Base-by-base conservation (phyloP, 2,329 filamentous ascomycete species). In the Exophiala spinifera region DNA sequence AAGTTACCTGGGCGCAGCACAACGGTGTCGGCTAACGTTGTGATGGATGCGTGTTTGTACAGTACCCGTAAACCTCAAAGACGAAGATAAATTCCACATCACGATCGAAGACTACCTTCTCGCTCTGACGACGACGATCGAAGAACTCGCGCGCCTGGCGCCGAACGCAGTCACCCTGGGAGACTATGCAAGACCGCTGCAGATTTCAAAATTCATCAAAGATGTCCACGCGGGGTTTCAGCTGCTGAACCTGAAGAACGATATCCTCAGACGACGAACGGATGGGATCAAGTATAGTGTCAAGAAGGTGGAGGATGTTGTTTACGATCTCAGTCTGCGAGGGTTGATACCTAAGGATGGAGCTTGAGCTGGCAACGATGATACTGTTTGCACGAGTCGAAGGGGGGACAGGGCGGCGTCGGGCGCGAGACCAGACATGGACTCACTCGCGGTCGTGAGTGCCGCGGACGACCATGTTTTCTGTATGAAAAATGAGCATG, bases 71-170 rank as follows among this genome's bases (percentile, higher is more conserved):
- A 96, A 96, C 69, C 80, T 96, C 66, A 95, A 95, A 72, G 49
- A 46, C 44, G 78, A 82, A 58, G 92, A 97, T 69, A 83, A 85
- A 47, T 99, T 99, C 79, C 94, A 99, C 71, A 79, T 99, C 65
- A 95, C 91, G 40, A 92, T 97, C 65, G 94, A 99, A 73, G 94
- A 99, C 74, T 99, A 99, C 72, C 85, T 99, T 20, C 85, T 95
- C 56, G 86, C 90, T 13, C 79, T 97, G 55, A 92, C 94, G 55
- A 84, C 86, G 56, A 82, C 97, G 56, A 88, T 94, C 36, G 91
- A 96, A 67, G 94, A 99, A 74, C 81, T 99, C 65, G 81, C 83
- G 71, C 39, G 74, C 62, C 83, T 99, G 54, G 91, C 94, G 31
- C 89, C 94, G 72, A 99, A 99, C 74, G 87, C 89, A 4, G 94